These are phyloP conservation scores for Pelargonium cotyledonis DNA, from an alignment of 441 rosid species.

Conservation along the genomic window DNA sequence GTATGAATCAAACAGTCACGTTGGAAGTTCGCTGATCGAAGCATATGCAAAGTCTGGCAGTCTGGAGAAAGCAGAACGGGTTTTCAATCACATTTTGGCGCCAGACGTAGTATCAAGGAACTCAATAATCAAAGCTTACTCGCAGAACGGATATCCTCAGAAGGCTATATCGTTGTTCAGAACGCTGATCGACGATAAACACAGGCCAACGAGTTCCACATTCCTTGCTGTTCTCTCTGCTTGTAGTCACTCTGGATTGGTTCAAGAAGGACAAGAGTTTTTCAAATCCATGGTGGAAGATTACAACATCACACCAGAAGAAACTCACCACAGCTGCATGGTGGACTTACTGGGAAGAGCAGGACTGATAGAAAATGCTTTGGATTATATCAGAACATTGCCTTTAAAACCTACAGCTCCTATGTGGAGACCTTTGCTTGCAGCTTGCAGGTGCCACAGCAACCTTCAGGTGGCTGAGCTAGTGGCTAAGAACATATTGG, in stretches of 20 bases:
- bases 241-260: constrained; percentile 67
- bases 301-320: constrained; percentile 54
- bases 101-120: constrained; percentile 43
- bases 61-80: constrained; percentile 24
- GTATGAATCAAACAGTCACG: constrained; percentile 17
- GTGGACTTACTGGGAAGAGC: constrained; percentile 80
- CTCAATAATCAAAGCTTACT: constrained; percentile 75
- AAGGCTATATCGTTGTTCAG: constrained; percentile 51
- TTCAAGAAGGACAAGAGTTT: constrained; percentile 53
- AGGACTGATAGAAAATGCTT: constrained; percentile 58
- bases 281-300: constrained; percentile 55
- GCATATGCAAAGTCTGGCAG: constrained; percentile 27
- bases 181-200: constrained; percentile 53
- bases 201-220: constrained; percentile 51
- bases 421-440: constrained; percentile 84
- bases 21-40: constrained; percentile 27
- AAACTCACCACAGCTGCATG: constrained; percentile 76
- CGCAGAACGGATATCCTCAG: constrained; percentile 61
- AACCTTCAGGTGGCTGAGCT: constrained; percentile 51
- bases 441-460: constrained; percentile 74
- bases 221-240: constrained; percentile 77
- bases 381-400: constrained; percentile 46
- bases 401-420: constrained; percentile 63
- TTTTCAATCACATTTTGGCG: constrained; percentile 16
- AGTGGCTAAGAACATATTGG: constrained; percentile 51